A percentile compares a stretch with the other conserved stretches of the same genome.
phyloP scores from a whole-genome alignment of 2,329 filamentous ascomycete genomes.

The Pyrenophora tritici-repentis region DNA sequence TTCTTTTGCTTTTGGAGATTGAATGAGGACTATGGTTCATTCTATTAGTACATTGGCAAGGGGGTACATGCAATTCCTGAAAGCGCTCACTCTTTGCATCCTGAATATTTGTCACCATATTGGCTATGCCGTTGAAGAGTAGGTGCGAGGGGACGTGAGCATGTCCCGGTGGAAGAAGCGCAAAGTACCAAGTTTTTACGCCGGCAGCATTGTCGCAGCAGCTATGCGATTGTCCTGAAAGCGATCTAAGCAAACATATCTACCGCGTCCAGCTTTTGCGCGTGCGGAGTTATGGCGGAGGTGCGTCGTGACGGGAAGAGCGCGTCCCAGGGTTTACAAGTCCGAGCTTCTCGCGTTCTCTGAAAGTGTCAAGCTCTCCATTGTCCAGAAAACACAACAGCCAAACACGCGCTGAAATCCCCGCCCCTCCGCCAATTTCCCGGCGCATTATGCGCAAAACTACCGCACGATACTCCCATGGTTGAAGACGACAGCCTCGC shows the following conservation, averaged over 20 bases:
- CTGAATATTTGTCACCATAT: slow-evolving; percentile 43
- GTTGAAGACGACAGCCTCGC: slow-evolving; percentile 74
- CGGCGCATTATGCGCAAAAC: slow-evolving; percentile 41
- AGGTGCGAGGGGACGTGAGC: background rate
- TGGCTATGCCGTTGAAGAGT: slow-evolving; percentile 12
- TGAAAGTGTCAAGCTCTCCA: slow-evolving; percentile 29
- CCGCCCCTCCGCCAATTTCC: slow-evolving; percentile 6
- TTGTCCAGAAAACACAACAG: slow-evolving; percentile 23
- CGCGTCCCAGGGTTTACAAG: slow-evolving; percentile 20
- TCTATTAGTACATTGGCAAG: slow-evolving; percentile 13
- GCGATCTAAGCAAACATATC: background rate
- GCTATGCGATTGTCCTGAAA: slow-evolving; percentile 4
- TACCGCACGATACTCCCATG: slow-evolving; percentile 57
- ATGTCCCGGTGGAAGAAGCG: background rate
- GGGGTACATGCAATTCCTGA: background rate
- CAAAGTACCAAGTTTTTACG: background rate
- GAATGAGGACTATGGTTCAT: slow-evolving; percentile 32
- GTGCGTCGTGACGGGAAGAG: slow-evolving; percentile 11
- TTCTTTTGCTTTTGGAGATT: slow-evolving; percentile 44
- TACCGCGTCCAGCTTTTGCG: background rate
- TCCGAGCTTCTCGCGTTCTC: slow-evolving; percentile 36
- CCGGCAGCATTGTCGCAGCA: background rate
- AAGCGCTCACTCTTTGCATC: slow-evolving; percentile 40
- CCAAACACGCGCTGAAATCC: slow-evolving; percentile 14
- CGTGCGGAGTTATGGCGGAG: slow-evolving; percentile 27